Evolutionary conservation across 2,329 filamentous ascomycete genomes (phyloP).

Genomic region (Diaporthe ilicicola): DNA sequence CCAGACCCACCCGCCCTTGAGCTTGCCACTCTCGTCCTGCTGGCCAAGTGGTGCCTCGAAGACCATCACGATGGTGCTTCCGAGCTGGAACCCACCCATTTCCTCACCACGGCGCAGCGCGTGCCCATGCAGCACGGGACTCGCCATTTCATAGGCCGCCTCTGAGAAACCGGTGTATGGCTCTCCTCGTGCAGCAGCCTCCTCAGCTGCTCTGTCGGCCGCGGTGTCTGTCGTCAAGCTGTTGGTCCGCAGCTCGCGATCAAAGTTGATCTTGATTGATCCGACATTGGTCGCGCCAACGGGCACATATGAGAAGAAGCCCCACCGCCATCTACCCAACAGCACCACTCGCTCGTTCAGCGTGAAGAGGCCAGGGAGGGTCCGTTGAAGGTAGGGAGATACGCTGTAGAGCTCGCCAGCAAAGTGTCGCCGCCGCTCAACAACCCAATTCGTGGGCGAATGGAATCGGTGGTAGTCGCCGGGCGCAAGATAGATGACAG

Average conservation of each 20-base stretch:
- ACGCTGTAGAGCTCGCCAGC: slow-evolving; percentile 96
- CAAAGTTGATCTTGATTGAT: slow-evolving; percentile 96
- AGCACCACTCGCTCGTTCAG: slow-evolving; percentile 96
- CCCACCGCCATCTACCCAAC: slow-evolving; percentile 93
- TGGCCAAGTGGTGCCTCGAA: slow-evolving; percentile 89
- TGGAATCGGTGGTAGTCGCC: slow-evolving; percentile 99
- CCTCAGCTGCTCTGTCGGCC: slow-evolving; percentile 84
- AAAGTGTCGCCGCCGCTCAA: slow-evolving; percentile 94
- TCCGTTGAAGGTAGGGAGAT: slow-evolving; percentile 92
- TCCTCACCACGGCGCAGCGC: slow-evolving; percentile 89
- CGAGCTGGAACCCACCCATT: slow-evolving; percentile 97
- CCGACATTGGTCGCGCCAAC: slow-evolving; percentile 98
- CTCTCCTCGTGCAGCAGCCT: slow-evolving; percentile 79
- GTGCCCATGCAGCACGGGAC: slow-evolving; percentile 80
- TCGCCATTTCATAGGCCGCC: slow-evolving; percentile 85
- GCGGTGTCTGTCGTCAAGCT: slow-evolving; percentile 91
- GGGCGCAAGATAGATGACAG: slow-evolving; percentile 93
- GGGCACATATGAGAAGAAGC: slow-evolving; percentile 95
- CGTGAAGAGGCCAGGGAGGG: slow-evolving; percentile 92
- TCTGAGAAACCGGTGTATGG: slow-evolving; percentile 91
- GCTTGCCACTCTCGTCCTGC: slow-evolving; percentile 58
- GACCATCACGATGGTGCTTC: slow-evolving; percentile 92
- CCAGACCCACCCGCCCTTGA: slow-evolving; percentile 80
- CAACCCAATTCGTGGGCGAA: slow-evolving; percentile 94
- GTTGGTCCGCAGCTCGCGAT: slow-evolving; percentile 92